phyloP scores from a whole-genome alignment of 2,329 filamentous ascomycete species.

The Fusarium sp. region DNA sequence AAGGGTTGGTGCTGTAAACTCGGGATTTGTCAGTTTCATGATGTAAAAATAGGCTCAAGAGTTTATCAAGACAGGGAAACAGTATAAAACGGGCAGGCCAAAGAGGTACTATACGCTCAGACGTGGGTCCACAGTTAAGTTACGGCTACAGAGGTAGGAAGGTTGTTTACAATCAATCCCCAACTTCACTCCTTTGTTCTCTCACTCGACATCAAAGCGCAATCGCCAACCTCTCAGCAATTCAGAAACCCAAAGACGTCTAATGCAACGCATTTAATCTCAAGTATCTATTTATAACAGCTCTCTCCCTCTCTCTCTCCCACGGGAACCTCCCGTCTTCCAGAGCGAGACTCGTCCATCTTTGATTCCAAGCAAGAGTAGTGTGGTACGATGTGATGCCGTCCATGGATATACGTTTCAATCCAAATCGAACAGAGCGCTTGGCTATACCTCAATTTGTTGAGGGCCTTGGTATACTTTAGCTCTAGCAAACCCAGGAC shows the following conservation, averaged over 20 bases:
- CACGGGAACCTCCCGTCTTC: slow-evolving; percentile 3
- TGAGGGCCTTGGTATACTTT: slow-evolving; percentile 1
- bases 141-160: background rate
- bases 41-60: too few species aligned
- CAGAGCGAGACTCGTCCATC: slow-evolving; percentile 14
- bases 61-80: too few species aligned
- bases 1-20: background rate
- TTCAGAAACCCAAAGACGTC: slow-evolving; percentile 5
- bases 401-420: slow-evolving; percentile 23
- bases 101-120: slow-evolving; percentile 15
- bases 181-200: background rate
- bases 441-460: slow-evolving; percentile 15
- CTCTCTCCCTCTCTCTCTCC: slow-evolving; percentile 8
- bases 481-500: background rate
- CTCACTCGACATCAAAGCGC: slow-evolving; percentile 1
- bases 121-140: too few species aligned
- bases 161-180: background rate
- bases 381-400: slow-evolving; percentile 24
- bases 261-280: slow-evolving; percentile 20
- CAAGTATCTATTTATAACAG: slow-evolving; percentile 23
- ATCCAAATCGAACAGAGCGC: slow-evolving; percentile 13
- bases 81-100: background rate
- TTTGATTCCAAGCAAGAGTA: slow-evolving; percentile 21
- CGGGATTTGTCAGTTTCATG: background rate
- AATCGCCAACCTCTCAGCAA: background rate